Evolutionary conservation across 345 rosid species (phyloP), one percentile per base, ranked within the genome.

Genomic region (Citrus maxima): DNA sequence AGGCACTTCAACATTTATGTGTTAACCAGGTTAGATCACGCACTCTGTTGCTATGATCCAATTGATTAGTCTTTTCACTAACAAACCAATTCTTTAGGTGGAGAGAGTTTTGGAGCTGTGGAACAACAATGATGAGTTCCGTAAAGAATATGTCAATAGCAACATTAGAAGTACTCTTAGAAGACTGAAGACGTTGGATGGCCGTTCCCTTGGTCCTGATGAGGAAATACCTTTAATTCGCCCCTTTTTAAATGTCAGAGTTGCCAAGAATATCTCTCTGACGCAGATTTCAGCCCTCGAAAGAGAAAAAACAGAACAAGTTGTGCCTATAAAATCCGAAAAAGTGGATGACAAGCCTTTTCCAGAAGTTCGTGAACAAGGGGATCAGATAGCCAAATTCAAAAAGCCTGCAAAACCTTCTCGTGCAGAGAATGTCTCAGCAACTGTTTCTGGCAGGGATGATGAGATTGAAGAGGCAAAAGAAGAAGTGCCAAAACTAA

Each of bases 151-250:
- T 75, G 63, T 84, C 77, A 90, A 83, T 54, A 82, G 87, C 88
- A 95, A 91, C 76, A 56, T 82, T 6, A 88, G 86, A 75, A 88
- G 92, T 77, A 95, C 95, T 35, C 42, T 85, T 7, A 86, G 89
- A 88, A 93, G 97, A 86, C 73, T 95, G 72, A 88, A 86, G 84
- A 95, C 96, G 27, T 74, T 84, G 51, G 98, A 94, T 79, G 98
- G 98, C 56, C 95, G 98, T 66, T 84, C 95, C 66, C 91, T 90
- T 59, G 98, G 98, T 76, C 95, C 91, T 63, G 88, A 90, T 78
- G 98, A 95, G 84, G 89, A 84, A 69, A 89, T 87, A 27, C 90
- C 91, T 65, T 81, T 78, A 65, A 77, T 90, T 79, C 88, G 88
- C 56, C 71, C 81, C 80, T 32, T 73, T 69, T 22, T 78, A 49